Percentiles rank a stretch among this genome's conserved stretches.
These are phyloP conservation scores for Alternaria sp. DNA, from an alignment of 2,329 filamentous ascomycete species.

Conservation along the genomic window DNA sequence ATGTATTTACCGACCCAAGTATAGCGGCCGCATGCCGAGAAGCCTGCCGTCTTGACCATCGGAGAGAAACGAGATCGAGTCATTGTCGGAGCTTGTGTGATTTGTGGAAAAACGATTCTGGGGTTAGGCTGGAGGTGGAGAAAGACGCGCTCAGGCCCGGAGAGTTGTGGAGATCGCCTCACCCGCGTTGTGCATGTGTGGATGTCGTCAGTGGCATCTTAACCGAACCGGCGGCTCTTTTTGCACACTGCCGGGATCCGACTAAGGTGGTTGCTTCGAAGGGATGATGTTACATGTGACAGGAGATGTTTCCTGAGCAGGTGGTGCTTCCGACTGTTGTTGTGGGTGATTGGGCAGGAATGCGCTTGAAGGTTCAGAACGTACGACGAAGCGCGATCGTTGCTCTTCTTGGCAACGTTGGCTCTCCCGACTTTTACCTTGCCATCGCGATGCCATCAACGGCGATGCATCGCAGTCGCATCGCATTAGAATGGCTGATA, in stretches of 20 bases:
- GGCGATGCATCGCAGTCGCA: background rate
- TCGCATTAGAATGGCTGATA: background rate
- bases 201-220: constrained; percentile 15
- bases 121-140: constrained; percentile 10
- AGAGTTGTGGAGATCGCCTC: constrained; percentile 19
- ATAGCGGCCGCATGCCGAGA: constrained; percentile 6
- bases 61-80: constrained; percentile 9
- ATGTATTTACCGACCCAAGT: background rate
- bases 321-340: background rate
- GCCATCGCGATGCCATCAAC: background rate
- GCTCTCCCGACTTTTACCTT: background rate
- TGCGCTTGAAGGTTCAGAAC: background rate
- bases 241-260: background rate
- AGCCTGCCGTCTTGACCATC: constrained; percentile 6
- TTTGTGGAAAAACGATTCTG: constrained; percentile 20
- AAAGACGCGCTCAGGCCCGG: background rate
- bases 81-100: background rate
- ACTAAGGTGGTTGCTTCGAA: constrained; percentile 1
- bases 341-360: background rate
- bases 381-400: background rate
- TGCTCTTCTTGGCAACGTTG: constrained; percentile 5
- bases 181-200: constrained; percentile 16
- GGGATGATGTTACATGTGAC: constrained; percentile 4
- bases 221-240: constrained; percentile 4
- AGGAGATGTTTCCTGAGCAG: constrained; percentile 2